Evolutionary conservation across 2,329 filamentous ascomycete species (phyloP).

Genomic region (Fusarium buxicola): DNA sequence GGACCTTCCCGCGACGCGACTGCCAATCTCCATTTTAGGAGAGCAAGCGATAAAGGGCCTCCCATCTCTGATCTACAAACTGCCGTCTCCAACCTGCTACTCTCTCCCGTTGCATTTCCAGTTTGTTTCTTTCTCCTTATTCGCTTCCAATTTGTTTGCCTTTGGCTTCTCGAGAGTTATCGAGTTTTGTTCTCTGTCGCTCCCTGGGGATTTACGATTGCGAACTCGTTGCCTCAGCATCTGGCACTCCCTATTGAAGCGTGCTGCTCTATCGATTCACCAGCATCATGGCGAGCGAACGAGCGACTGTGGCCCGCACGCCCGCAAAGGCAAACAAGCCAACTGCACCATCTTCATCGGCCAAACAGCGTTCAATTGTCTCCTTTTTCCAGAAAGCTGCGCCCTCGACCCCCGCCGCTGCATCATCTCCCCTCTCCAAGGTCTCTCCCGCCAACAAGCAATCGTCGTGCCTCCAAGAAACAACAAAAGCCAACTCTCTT

Average conservation of each 20-base stretch:
- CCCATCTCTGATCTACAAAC: slow-evolving; percentile 9
- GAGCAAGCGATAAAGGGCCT: neutral
- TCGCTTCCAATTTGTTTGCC: slow-evolving; percentile 9
- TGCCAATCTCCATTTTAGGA: slow-evolving; percentile 11
- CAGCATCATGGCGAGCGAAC: slow-evolving; percentile 48
- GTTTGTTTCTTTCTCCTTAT: slow-evolving; percentile 10
- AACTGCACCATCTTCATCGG: slow-evolving; percentile 47
- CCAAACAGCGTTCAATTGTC: slow-evolving; percentile 58
- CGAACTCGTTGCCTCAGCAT: neutral
- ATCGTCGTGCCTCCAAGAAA: slow-evolving; percentile 55
- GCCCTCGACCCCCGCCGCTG: slow-evolving; percentile 49
- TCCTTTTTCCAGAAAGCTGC: slow-evolving; percentile 60
- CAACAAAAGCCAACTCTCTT: slow-evolving; percentile 55
- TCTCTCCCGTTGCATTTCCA: slow-evolving; percentile 7
- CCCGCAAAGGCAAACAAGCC: slow-evolving; percentile 50
- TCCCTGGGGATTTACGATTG: slow-evolving; percentile 33
- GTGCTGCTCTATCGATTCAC: slow-evolving; percentile 10
- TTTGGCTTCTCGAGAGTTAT: neutral
- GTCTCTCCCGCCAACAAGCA: slow-evolving; percentile 48
- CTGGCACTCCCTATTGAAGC: slow-evolving; percentile 3
- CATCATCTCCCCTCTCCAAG: slow-evolving; percentile 50
- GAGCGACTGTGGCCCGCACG: slow-evolving; percentile 47
- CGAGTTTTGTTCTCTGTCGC: neutral
- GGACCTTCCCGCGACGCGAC: slow-evolving; percentile 36
- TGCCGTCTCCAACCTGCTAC: slow-evolving; percentile 1